Conservation (phyloP, 1,139 yeast species). For the Taiozyma onychis region DNA sequence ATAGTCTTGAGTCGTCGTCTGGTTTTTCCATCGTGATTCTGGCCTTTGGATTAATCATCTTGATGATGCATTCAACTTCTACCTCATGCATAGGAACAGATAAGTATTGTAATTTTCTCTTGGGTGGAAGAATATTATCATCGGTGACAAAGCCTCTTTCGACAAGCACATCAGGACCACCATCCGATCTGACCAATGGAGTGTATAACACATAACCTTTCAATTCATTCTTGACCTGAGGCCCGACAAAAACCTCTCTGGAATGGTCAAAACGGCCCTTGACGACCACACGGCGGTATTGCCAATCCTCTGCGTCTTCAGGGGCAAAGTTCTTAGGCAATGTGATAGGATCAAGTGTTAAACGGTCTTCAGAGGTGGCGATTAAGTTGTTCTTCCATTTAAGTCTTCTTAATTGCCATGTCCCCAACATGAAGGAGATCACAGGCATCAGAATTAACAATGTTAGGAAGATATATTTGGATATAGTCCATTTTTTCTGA, state of each 20-base stretch:
- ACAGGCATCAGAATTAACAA: constrained; percentile 82
- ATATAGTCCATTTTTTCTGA: constrained; percentile 25
- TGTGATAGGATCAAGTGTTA: constrained; percentile 66
- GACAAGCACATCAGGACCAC: constrained; percentile 65
- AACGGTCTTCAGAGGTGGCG: constrained; percentile 73
- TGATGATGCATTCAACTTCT: constrained; percentile 65
- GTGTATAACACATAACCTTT: constrained; percentile 78
- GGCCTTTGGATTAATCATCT: constrained; percentile 68
- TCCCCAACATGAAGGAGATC: constrained; percentile 77
- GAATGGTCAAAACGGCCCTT: constrained; percentile 79
- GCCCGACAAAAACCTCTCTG: constrained; percentile 90
- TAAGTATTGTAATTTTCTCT: constrained; percentile 57
- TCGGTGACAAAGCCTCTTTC: constrained; percentile 93
- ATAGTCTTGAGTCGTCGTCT: constrained; percentile 52
- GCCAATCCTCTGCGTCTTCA: constrained; percentile 60
- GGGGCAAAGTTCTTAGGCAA: constrained; percentile 55
- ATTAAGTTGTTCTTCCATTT: constrained; percentile 87
- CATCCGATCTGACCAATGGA: constrained; percentile 73
- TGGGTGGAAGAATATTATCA: constrained; percentile 59
- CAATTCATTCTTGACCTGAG: constrained; percentile 69
- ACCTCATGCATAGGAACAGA: constrained; percentile 74
- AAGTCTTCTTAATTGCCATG: constrained; percentile 88
- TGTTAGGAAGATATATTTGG: constrained; percentile 48
- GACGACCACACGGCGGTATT: constrained; percentile 68
- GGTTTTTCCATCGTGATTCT: constrained; percentile 72